Evolutionary conservation across 108 stramenopile species (phyloP).

Genomic region (Fragilaria radians): DNA sequence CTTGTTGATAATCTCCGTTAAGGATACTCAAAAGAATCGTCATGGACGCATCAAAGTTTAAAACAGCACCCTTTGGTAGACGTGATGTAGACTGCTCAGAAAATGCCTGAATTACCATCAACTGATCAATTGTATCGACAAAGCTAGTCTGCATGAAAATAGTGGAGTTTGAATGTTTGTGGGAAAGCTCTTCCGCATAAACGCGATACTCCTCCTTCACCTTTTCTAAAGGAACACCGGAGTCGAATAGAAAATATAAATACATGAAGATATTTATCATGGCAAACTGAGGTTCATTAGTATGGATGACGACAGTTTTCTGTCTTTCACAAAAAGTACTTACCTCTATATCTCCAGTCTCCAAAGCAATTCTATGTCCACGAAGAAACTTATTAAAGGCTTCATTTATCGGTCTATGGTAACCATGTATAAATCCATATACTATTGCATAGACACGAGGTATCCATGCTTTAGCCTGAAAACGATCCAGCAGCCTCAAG

Average conservation of each 20-base stretch:
- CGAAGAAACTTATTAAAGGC: slow-evolving; percentile 11
- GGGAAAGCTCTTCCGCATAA: background rate
- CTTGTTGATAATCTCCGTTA: background rate
- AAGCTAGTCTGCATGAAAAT: background rate
- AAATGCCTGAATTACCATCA: slow-evolving; percentile 5
- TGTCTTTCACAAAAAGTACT: background rate
- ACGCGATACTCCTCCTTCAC: slow-evolving; percentile 14
- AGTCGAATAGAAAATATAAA: slow-evolving; percentile 14
- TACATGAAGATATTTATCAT: slow-evolving; percentile 17
- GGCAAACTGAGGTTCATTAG: slow-evolving; percentile 1
- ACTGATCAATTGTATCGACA: background rate
- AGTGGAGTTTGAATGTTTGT: background rate
- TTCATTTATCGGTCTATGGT: slow-evolving; percentile 7
- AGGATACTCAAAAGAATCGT: background rate
- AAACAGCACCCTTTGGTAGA: slow-evolving; percentile 14
- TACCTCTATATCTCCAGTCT: slow-evolving; percentile 25
- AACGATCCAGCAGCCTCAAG: slow-evolving; percentile 5
- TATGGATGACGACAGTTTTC: background rate
- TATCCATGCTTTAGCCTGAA: slow-evolving; percentile 8
- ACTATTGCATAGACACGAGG: slow-evolving; percentile 19
- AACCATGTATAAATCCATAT: slow-evolving; percentile 14
- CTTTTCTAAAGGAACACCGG: slow-evolving; percentile 1
- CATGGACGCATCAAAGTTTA: background rate
- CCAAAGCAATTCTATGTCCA: slow-evolving; percentile 17
- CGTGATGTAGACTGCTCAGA: slow-evolving; percentile 10